Evolutionary conservation across 331 rosid genomes (phyloP).

Genomic region (Stylosanthes scabra): DNA sequence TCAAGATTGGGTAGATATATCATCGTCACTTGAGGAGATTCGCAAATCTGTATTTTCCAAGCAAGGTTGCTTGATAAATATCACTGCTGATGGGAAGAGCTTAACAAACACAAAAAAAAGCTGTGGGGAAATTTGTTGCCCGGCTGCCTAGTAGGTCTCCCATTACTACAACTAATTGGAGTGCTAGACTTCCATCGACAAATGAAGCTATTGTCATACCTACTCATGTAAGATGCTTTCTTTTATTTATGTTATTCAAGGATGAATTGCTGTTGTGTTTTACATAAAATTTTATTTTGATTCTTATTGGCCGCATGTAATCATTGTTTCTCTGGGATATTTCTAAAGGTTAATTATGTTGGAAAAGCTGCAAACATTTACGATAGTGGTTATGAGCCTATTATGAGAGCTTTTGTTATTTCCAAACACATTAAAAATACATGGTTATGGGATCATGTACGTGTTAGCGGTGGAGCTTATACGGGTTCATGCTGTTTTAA

Average conservation of each 20-base stretch:
- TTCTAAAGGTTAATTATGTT: constrained; percentile 87
- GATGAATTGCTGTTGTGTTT: background rate
- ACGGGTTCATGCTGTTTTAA: constrained; percentile 97
- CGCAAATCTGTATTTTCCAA: constrained; percentile 77
- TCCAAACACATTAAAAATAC: constrained; percentile 87
- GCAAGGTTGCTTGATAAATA: constrained; percentile 76
- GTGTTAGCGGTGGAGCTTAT: constrained; percentile 99
- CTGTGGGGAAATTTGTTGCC: constrained; percentile 76
- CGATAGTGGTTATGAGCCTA: constrained; percentile 78
- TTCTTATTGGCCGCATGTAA: background rate
- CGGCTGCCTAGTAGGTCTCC: constrained; percentile 73
- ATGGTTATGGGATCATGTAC: constrained; percentile 98
- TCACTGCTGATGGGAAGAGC: constrained; percentile 83
- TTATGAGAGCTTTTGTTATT: constrained; percentile 93
- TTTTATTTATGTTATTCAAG: constrained; percentile 15
- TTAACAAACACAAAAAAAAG: constrained; percentile 57
- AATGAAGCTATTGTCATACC: constrained; percentile 95
- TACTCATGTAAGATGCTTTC: constrained; percentile 69
- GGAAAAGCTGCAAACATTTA: constrained; percentile 93
- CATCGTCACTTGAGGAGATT: constrained; percentile 93
- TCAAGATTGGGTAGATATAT: constrained; percentile 82
- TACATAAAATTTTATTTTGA: constrained; percentile 1
- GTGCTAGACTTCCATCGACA: constrained; percentile 61
- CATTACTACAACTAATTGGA: constrained; percentile 55
- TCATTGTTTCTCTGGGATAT: constrained; percentile 33